Base-by-base conservation (phyloP, 192 early-diverging fungal species). In the Gaertneriomyces semiglobifer region DNA sequence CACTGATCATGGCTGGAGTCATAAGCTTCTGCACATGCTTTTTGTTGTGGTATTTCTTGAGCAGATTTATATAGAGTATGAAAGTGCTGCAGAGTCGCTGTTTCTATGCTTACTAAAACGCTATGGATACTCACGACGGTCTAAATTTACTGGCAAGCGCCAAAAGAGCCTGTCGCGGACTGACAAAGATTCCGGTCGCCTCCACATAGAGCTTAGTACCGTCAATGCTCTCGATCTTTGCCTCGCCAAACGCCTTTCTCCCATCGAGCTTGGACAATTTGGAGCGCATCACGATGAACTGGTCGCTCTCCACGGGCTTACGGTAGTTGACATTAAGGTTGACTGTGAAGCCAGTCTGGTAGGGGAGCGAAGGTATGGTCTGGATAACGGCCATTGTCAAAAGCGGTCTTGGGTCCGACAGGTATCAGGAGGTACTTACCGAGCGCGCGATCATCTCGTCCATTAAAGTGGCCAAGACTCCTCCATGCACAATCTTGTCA, bases 401-500 rank as follows among this genome's bases (percentile, higher is more conserved):
- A 33, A 33, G 25, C 25, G 25, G 25, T 33, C 25, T 33, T 33
- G 25, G 1, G 20, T 18, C 50, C 50, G 20, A 20, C 50, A 52
- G 20, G n/a, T 6, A 73, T 8, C 4, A 70, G 52, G 78, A 74
- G 65, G 75, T 76, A 67, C 83, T 73, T 50, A 81, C 84, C 38
- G 84, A 76, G 47, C 76, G 81, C 4, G 81, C 84, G 18, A 78
- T 75, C 39, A 77, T 79, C 70, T 89, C 88, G 77, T 91, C 90
- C 59, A 90, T 75, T 44, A 91, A 55, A 1, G 89, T 90, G 0
- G 89, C 88, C 46, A 86, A 78, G 7, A 90, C 75, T 41, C 88
- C 90, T 44, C 92, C 92, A 64, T 94, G 92, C 46, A 87, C 78
- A 57, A 94, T 91, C 46, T 82, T 83, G 18, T 84, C 78, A 71